These are phyloP conservation scores for Candida chilensis DNA, from an alignment of 805 yeast genomes.

Conservation along the genomic window DNA sequence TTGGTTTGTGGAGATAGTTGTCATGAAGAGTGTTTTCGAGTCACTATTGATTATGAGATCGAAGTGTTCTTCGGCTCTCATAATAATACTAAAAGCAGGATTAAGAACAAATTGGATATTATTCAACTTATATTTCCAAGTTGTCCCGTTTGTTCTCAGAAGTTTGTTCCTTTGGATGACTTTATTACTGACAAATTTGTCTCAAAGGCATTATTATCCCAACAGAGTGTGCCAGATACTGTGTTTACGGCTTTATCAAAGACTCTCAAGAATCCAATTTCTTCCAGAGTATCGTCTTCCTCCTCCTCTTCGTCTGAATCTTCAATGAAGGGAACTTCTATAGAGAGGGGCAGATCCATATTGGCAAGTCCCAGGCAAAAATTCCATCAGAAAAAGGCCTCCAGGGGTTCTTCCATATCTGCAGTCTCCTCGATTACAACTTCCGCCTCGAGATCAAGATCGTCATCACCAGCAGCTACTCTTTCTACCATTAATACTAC, in stretches of 20 bases:
- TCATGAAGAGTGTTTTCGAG: constrained; percentile 49
- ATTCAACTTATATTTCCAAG: constrained; percentile 1
- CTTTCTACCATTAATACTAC: constrained; percentile 7
- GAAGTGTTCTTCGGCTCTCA: not conserved
- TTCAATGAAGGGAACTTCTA: no score
- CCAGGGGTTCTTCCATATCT: not conserved
- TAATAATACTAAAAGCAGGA: no score
- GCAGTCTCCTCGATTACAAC: not conserved
- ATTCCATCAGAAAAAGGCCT: not conserved
- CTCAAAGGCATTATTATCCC: constrained; percentile 3
- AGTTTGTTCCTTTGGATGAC: constrained; percentile 5
- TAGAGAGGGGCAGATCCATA: no score
- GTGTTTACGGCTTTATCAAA: constrained; percentile 3
- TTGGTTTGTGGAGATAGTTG: constrained; percentile 45
- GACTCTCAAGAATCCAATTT: constrained; percentile 3
- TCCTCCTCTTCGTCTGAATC: no score
- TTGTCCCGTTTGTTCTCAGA: not conserved
- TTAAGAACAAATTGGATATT: constrained; percentile 12
- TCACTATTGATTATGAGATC: constrained; percentile 23
- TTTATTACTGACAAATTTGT: constrained; percentile 3
- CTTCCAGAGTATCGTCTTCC: no score
- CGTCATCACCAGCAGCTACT: constrained; percentile 13
- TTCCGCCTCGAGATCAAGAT: constrained; percentile 2
- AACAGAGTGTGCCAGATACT: constrained; percentile 1
- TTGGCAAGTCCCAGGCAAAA: no score